Conservation (phyloP, 75 land plant species). For the Pinus albicaulis region DNA sequence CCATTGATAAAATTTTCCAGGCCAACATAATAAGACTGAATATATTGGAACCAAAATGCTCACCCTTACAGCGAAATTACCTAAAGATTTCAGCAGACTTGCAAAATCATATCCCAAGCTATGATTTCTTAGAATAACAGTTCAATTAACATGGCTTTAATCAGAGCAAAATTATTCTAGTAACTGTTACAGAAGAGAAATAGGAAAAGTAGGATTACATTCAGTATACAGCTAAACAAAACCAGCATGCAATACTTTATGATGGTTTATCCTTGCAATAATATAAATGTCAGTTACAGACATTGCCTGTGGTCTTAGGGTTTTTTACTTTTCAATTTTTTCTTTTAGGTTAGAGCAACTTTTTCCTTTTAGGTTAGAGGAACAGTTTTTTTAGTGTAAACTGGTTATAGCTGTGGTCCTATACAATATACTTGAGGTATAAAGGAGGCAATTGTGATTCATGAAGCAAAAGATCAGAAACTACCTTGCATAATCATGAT, state of each 20-base stretch:
- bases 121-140: neutral
- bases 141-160: neutral
- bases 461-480: neutral
- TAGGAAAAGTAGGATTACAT: too few species aligned
- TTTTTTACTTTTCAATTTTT: too few species aligned
- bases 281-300: too few species aligned
- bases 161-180: too few species aligned
- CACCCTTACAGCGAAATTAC: neutral
- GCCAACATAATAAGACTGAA: neutral
- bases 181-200: too few species aligned
- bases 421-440: neutral
- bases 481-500: constrained; percentile 10
- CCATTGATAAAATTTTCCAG: neutral
- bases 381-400: too few species aligned
- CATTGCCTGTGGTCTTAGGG: too few species aligned
- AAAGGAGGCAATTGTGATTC: neutral
- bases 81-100: neutral
- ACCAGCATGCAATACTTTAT: neutral
- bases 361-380: too few species aligned
- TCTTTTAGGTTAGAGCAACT: too few species aligned
- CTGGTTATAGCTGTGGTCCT: neutral
- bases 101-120: neutral
- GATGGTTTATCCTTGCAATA: neutral
- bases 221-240: neutral
- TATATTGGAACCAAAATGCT: neutral